Evolutionary conservation across 208 protist species (phyloP), one percentile per base, ranked within the genome.

Genomic region (Acanthamoeba triangularis): DNA sequence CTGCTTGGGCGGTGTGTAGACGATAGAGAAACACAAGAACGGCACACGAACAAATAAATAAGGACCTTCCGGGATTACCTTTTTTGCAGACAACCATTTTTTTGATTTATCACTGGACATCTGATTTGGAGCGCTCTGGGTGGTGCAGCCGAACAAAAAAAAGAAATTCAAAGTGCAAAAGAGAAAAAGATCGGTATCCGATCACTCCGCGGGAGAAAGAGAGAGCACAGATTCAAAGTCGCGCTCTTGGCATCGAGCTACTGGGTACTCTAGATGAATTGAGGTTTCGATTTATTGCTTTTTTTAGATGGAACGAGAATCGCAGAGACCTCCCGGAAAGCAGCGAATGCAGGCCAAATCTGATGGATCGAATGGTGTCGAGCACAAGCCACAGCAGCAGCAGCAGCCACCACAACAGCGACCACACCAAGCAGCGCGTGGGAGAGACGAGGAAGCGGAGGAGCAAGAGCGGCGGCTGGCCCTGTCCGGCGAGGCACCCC

Each of bases 1-100:
- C 7, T 16, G n/a, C 20, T 28, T n/a, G 65, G 65, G 6, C 11
- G 18, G 59, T 0, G 65, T 37, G 30, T 13, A 72, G 65, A 72
- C 25, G 65, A 72, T 72, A 72, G 65, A 72, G 65, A 72, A 72
- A 72, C 8, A 37, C 65, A 37, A 72, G 65, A 72, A 72, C 65
- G 30, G 13, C 65, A 14, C 14, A 2, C 63, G 1, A 37, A 33
- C 8, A 37, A n/a, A 37, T 72, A 72, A 72, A 33, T 37, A 33
- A 30, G 23, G 18, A 65, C 11, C 11, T 28, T 23, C 13, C 0
- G 65, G 65, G 1, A 56, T 56, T 56, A 20, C 16, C 13, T 56
- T 23, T 65, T 65, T 65, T 30, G 59, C 6, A n/a, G 59, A n/a
- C 25, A n/a, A 1, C 37, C 7, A 20, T 20, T 33, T 23, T 23